A percentile compares a stretch with the other conserved stretches of the same genome.
Conservation (phyloP, 2,329 filamentous ascomycete species). For the Fusarium acutatum region DNA sequence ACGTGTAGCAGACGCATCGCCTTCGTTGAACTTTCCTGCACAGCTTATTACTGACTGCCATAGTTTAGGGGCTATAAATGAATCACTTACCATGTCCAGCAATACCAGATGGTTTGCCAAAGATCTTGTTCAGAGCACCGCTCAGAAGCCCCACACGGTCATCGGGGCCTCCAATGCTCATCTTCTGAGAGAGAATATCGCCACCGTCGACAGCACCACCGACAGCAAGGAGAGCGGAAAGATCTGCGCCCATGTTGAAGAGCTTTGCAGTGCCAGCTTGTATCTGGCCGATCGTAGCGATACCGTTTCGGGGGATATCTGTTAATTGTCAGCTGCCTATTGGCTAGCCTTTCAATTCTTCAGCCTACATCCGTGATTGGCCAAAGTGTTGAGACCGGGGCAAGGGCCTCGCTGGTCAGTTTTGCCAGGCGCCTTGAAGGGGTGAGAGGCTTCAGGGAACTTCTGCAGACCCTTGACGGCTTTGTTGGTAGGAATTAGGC, state of each 20-base stretch:
- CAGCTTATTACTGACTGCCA: background rate
- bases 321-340: background rate
- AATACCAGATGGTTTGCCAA: conserved; percentile 22
- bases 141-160: conserved; percentile 5
- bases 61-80: rapidly evolving
- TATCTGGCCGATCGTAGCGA: conserved; percentile 19
- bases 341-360: rapidly evolving
- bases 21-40: conserved; percentile 22
- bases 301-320: conserved; percentile 21
- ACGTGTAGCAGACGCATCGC: conserved; percentile 24
- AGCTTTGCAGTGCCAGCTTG: conserved; percentile 18
- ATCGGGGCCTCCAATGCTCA: conserved; percentile 23
- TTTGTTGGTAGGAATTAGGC: conserved; percentile 20
- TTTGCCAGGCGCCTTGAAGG: background rate
- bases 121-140: conserved; percentile 18
- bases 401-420: conserved; percentile 26
- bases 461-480: conserved; percentile 20
- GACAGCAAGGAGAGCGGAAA: conserved; percentile 7
- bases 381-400: conserved; percentile 16
- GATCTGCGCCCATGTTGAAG: conserved; percentile 22
- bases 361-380: conserved; percentile 18
- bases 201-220: conserved; percentile 17
- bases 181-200: conserved; percentile 21
- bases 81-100: conserved; percentile 4
- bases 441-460: conserved; percentile 12